Evolutionary conservation across 1,139 yeast genomes (phyloP), one percentile per base, ranked within the genome.

Genomic region (Kurtzmaniella quercitrusa): DNA sequence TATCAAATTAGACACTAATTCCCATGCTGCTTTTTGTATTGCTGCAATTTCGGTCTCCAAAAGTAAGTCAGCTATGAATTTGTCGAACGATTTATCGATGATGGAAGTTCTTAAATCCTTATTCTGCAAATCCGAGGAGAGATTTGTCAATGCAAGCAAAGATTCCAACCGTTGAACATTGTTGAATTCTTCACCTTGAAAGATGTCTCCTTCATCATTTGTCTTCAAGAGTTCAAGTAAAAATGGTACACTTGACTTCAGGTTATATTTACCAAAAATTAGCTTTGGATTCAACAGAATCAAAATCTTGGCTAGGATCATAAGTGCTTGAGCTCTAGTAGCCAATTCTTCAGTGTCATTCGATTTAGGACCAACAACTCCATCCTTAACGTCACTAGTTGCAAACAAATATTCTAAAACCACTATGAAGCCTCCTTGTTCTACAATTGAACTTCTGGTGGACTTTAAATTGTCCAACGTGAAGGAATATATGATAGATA

Each of bases 141-240:
- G 47, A 51, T 79, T 79, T 3, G 81, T 75, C 37, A 79, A 59
- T 0, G 83, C 78, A 37, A 76, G 54, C 16, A 79, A 56, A 0
- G 73, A 51, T 49, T 74, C 78, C 48, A 69, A 73, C 31, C 63
- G 63, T 47, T 77, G 82, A 12, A 68, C 46, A 15, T 46, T 48
- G 0, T 70, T 62, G 48, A 68, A 53, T 1, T 49, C 41, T 4
- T 66, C 67, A 39, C 56, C 50, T 18, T 62, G 50, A 40, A 64
- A 65, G 9, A 49, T 42, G 3, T 49, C 53, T 1, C 45, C 46
- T 3, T 42, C 43, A 9, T 41, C 38, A 43, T 60, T 63, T 6
- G 66, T 66, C 0, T 73, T 73, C 33, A 78, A 51, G 7, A 75
- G 55, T 53, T 79, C 84, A 3, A 69, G 57, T 39, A 79, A 57